Evolutionary conservation across 192 early-diverging fungal species (phyloP).

Genomic region (Backusella psychrophila): DNA sequence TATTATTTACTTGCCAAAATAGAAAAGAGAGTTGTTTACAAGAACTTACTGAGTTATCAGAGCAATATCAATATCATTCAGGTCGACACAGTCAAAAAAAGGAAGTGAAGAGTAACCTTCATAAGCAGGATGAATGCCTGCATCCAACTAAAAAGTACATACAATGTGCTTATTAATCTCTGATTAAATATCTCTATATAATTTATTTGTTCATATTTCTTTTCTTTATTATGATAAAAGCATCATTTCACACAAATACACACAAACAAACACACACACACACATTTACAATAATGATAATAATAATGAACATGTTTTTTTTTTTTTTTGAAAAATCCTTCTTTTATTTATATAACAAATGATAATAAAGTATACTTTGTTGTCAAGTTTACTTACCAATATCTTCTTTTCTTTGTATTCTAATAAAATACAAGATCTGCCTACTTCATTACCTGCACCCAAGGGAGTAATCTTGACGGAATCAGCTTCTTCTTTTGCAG

Average conservation of each 20-base stretch:
- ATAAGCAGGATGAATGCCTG: constrained; percentile 93
- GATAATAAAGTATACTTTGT: not conserved
- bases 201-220: not conserved
- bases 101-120: constrained; percentile 86
- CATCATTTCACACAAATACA: not conserved
- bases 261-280: not conserved
- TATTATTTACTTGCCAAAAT: not conserved
- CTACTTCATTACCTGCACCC: constrained; percentile 96
- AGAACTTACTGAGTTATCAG: constrained; percentile 83
- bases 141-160: constrained; percentile 70
- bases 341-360: not conserved
- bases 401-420: constrained; percentile 96
- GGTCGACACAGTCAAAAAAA: constrained; percentile 93
- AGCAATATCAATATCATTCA: constrained; percentile 80
- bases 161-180: not conserved
- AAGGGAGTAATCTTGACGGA: constrained; percentile 87
- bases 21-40: not conserved
- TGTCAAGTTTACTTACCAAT: constrained; percentile 55
- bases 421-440: constrained; percentile 87
- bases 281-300: not conserved
- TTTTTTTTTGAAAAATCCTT: not conserved
- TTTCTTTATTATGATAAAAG: not conserved
- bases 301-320: not conserved
- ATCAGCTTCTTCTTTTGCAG: constrained; percentile 53
- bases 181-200: not conserved